Evolutionary conservation across 2,329 filamentous ascomycete genomes (phyloP).

Genomic region (Penicillium rolfsii): DNA sequence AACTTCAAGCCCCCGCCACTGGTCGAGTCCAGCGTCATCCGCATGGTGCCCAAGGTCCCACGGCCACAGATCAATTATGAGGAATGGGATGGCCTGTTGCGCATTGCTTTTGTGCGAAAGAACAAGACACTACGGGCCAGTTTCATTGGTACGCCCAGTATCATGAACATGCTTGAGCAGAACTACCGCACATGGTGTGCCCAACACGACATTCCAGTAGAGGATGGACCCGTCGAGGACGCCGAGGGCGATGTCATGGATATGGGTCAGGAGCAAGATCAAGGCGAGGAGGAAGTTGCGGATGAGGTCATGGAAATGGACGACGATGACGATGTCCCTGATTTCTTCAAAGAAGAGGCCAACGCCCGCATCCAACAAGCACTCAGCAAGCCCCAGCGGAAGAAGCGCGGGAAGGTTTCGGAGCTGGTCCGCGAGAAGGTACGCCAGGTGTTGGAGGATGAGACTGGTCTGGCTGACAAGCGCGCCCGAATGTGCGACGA

Average conservation of each 20-base stretch:
- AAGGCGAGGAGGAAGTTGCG: conserved; percentile 47
- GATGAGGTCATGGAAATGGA: conserved; percentile 57
- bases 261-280: conserved; percentile 35
- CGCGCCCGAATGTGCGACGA: conserved; percentile 86
- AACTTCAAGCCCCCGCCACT: conserved; percentile 95
- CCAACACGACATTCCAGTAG: conserved; percentile 77
- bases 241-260: conserved; percentile 42
- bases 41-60: conserved; percentile 84
- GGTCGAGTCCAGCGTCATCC: conserved; percentile 88
- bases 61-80: conserved; percentile 88
- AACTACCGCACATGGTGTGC: conserved; percentile 93
- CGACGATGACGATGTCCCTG: conserved; percentile 70
- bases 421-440: conserved; percentile 87
- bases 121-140: conserved; percentile 86
- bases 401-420: conserved; percentile 77
- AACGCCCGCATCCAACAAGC: conserved; percentile 42
- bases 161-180: conserved; percentile 78
- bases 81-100: conserved; percentile 89
- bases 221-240: conserved; percentile 61
- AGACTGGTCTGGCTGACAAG: conserved; percentile 78
- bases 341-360: conserved; percentile 74
- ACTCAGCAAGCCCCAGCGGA: conserved; percentile 59
- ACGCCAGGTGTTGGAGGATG: conserved; percentile 77
- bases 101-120: conserved; percentile 82
- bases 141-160: conserved; percentile 78